Evolutionary conservation across 2,329 filamentous ascomycete species (phyloP).

Genomic region (Lasiodiplodia theobromae): DNA sequence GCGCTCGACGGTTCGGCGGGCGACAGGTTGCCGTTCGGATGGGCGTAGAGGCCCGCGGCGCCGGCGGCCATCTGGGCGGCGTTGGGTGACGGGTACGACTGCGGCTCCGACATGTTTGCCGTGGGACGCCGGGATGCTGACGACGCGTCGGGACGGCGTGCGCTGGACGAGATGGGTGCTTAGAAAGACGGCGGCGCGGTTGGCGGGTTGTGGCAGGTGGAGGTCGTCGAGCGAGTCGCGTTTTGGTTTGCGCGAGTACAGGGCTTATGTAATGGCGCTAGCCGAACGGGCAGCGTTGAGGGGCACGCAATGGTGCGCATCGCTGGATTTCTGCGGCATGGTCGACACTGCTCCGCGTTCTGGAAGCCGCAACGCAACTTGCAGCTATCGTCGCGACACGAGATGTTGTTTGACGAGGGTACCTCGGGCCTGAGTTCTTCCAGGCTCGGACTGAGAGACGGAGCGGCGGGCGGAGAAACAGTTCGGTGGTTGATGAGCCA

Average conservation of each 20-base stretch:
- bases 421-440: constrained; percentile 27
- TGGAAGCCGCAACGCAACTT: constrained; percentile 11
- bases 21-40: constrained; percentile 43
- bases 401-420: constrained; percentile 26
- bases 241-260: constrained; percentile 28
- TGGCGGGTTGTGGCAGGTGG: constrained; percentile 36
- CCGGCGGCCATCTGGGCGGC: constrained; percentile 42
- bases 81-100: constrained; percentile 43
- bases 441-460: constrained; percentile 4
- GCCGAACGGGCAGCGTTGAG: constrained; percentile 27
- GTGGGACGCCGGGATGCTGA: constrained; percentile 39
- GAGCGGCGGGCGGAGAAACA: neutral
- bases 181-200: constrained; percentile 32
- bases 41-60: constrained; percentile 42
- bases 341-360: constrained; percentile 15
- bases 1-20: constrained; percentile 32
- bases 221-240: constrained; percentile 32
- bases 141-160: constrained; percentile 34
- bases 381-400: constrained; percentile 21
- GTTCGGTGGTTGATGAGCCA: neutral
- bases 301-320: constrained; percentile 17
- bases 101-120: constrained; percentile 28
- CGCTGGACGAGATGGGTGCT: constrained; percentile 24
- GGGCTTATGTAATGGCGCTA: constrained; percentile 31
- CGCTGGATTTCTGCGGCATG: constrained; percentile 8